Evolutionary conservation across 306 rosid genomes (phyloP), one percentile per base, ranked within the genome.

Genomic region (Clitoria ternatea): DNA sequence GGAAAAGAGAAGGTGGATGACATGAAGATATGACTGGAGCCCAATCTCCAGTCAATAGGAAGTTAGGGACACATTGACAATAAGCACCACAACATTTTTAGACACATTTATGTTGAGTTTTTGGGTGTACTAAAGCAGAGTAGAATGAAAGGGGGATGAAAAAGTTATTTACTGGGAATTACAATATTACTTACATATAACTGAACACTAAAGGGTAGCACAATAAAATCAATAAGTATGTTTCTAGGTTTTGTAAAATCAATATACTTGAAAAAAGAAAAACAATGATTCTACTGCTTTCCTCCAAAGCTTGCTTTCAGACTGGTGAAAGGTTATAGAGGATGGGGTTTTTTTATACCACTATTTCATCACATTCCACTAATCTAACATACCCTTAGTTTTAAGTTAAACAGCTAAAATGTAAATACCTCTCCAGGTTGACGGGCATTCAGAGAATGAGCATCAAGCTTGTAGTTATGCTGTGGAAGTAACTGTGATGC

Each of bases 391-490:
- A 40, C 49, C 22, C 62, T 60, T 74, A 32, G 11, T 44, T 64
- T 70, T 72, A 5, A 48, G 48, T 27, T 42, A 37, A 75, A 64
- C 69, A 75, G 39, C 59, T 52, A 65, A 26, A 80, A 53, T 18
- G 24, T 18, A 26, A 54, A 54, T 86, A 95, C 97, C 91, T 95
- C 99, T 72, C 97, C 97, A 67, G 99, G 99, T 61, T 76, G 92
- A 71, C 86, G 96, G 69, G 84, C 83, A 79, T 87, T 95, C 81
- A 95, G 42, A 73, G 97, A 82, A 39, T 95, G 91, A 77, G 83
- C 99, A 87, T 95, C 97, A 74, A 95, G 99, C 88, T 81, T 95
- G 89, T 91, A 95, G 82, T 91, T 95, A 75, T 95, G 96, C 77
- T 95, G 99, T 17, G 99, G 99, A 87, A 85, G 71, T 65, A 95